Evolutionary conservation across 2,329 filamentous ascomycete genomes (phyloP).

Genomic region (Macrophomina phaseolina): DNA sequence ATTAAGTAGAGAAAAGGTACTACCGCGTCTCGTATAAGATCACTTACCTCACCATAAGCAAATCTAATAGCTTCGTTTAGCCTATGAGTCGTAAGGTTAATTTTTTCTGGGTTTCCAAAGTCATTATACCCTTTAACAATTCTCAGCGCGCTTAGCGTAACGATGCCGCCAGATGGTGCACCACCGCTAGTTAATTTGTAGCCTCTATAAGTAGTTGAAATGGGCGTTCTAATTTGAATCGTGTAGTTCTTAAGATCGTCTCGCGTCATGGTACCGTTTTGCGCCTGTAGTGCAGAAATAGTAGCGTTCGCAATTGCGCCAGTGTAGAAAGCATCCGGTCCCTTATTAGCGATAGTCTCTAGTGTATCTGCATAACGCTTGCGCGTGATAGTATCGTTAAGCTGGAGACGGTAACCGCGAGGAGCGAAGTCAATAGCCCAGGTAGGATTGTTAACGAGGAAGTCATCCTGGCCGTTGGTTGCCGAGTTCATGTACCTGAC

Average conservation of each 20-base stretch:
- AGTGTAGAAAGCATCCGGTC: conserved; percentile 75
- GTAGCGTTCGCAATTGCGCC: conserved; percentile 76
- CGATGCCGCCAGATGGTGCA: conserved; percentile 78
- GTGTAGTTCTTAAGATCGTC: conserved; percentile 78
- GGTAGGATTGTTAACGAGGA: conserved; percentile 73
- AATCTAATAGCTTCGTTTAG: conserved; percentile 90
- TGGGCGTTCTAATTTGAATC: conserved; percentile 66
- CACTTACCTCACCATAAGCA: conserved; percentile 68
- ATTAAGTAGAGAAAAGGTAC: too few species aligned
- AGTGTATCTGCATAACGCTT: conserved; percentile 82
- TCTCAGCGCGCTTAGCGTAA: conserved; percentile 79
- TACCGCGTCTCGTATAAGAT: too few species aligned
- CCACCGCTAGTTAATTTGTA: conserved; percentile 72
- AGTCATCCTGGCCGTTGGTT: conserved; percentile 60
- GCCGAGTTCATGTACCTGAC: conserved; percentile 72
- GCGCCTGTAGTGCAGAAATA: conserved; percentile 68
- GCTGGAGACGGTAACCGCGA: conserved; percentile 71
- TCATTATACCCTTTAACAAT: conserved; percentile 78
- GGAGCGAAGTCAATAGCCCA: conserved; percentile 92
- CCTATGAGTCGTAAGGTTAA: conserved; percentile 77
- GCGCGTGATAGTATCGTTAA: conserved; percentile 80
- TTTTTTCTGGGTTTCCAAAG: conserved; percentile 62
- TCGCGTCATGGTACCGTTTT: conserved; percentile 85
- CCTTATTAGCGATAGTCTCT: conserved; percentile 74
- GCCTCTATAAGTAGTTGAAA: conserved; percentile 63